Evolutionary conservation across 1,284 basidiomycete genomes (phyloP).

Genomic region (Marasmius tenuissimus): DNA sequence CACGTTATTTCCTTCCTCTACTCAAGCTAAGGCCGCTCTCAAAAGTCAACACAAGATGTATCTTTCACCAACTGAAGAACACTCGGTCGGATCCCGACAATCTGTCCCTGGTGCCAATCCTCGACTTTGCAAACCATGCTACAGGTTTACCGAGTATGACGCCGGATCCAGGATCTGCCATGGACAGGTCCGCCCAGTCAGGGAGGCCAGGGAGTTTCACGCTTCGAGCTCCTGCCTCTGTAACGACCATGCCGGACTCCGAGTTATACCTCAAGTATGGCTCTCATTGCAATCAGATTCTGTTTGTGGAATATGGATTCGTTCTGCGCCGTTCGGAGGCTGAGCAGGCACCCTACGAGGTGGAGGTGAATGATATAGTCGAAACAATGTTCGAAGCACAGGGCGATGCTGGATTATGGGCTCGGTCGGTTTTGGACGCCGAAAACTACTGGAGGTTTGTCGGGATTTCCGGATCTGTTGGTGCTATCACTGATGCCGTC

Average conservation of each 20-base stretch:
- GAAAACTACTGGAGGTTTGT: slow-evolving; percentile 77
- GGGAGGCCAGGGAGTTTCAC: slow-evolving; percentile 44
- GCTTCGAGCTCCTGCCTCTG: slow-evolving; percentile 50
- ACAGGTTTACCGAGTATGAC: slow-evolving; percentile 37
- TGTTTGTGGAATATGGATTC: slow-evolving; percentile 89
- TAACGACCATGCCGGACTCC: slow-evolving; percentile 44
- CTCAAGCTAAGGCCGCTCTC: neutral
- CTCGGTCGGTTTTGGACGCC: slow-evolving; percentile 50
- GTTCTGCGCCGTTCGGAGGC: slow-evolving; percentile 34
- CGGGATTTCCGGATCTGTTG: slow-evolving; percentile 18
- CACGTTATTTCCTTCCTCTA: neutral
- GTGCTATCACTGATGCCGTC: neutral
- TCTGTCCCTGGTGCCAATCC: slow-evolving; percentile 79
- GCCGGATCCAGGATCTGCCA: slow-evolving; percentile 32
- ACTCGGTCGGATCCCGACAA: slow-evolving; percentile 63
- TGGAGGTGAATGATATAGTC: slow-evolving; percentile 61
- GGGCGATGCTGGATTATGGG: slow-evolving; percentile 37
- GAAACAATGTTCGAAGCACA: slow-evolving; percentile 46
- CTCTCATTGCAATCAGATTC: slow-evolving; percentile 64
- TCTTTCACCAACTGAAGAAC: slow-evolving; percentile 70
- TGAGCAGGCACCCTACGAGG: slow-evolving; percentile 41
- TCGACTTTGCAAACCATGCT: slow-evolving; percentile 86
- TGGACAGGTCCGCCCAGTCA: slow-evolving; percentile 19
- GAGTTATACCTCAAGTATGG: slow-evolving; percentile 81
- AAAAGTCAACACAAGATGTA: slow-evolving; percentile 84